A percentile compares a stretch with the other conserved stretches of the same genome.
phyloP scores from a whole-genome alignment of 495 filamentous ascomycete genomes.

The Lineolata rhizophorae region DNA sequence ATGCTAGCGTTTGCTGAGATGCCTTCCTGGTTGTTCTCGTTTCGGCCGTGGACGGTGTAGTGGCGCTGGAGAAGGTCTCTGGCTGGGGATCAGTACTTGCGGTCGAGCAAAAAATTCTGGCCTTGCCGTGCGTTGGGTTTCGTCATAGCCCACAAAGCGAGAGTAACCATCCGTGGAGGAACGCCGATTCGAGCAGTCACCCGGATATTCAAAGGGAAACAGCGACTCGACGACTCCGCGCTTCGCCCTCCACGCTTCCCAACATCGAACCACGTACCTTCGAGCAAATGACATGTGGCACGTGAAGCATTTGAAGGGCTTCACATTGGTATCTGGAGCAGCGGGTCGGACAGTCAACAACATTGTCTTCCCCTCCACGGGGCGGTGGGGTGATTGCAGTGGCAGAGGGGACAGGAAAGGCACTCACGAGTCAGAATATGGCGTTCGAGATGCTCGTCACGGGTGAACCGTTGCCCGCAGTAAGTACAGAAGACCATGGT shows the following conservation, averaged over 20 bases:
- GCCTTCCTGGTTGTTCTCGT: conserved; percentile 19
- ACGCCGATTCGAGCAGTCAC: too few relatives aligned
- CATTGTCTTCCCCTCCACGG: too few relatives aligned
- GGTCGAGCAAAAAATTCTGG: too few relatives aligned
- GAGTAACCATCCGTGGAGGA: too few relatives aligned
- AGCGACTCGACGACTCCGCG: too few relatives aligned
- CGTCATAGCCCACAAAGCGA: neutral
- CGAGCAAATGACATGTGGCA: conserved; percentile 41
- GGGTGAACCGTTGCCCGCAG: conserved; percentile 39
- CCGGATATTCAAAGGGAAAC: too few relatives aligned
- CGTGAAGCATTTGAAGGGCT: conserved; percentile 34
- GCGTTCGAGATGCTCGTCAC: conserved; percentile 43
- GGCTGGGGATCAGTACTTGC: conserved; percentile 2
- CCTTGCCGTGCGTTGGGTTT: too few relatives aligned
- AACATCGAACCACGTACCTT: conserved; percentile 29
- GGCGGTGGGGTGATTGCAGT: too few relatives aligned
- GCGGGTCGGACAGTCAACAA: neutral
- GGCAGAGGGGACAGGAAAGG: neutral
- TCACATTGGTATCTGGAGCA: conserved; percentile 37
- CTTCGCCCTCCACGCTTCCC: too few relatives aligned
- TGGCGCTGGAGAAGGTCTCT: conserved; percentile 40
- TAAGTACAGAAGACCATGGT: conserved; percentile 35
- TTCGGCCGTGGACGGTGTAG: conserved; percentile 22
- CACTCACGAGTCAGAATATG: conserved; percentile 37
- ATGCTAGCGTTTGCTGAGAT: conserved; percentile 14